These are phyloP conservation scores for Paraphysoderma sedebokerense DNA, from an alignment of 371 early-diverging fungal genomes.

Conservation along the genomic window DNA sequence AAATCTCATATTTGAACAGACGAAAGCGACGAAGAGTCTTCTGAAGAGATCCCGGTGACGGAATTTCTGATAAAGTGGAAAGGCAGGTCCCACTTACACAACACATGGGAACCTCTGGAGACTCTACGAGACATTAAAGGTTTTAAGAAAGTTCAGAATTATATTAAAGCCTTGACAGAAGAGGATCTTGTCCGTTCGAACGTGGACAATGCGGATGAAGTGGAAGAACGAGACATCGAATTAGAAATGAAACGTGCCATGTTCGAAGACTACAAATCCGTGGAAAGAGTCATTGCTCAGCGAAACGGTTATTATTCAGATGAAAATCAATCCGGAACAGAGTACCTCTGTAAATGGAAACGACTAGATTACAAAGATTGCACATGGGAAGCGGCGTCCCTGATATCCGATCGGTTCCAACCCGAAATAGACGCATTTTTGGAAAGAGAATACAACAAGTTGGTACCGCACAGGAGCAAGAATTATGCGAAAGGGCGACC, in stretches of 20 bases:
- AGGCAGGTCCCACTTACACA: conserved; percentile 71
- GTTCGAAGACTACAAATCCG: conserved; percentile 61
- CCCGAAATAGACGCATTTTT: conserved; percentile 68
- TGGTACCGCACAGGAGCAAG: conserved; percentile 51
- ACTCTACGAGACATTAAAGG: conserved; percentile 59
- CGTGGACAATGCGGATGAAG: conserved; percentile 37
- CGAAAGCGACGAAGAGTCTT: too few species aligned
- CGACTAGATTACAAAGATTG: conserved; percentile 69
- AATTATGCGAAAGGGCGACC: conserved; percentile 40
- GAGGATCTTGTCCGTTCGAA: conserved; percentile 28
- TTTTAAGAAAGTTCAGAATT: conserved; percentile 78
- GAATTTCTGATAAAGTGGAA: conserved; percentile 90
- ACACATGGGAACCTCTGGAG: conserved; percentile 70
- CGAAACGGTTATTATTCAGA: conserved; percentile 16
- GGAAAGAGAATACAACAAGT: conserved; percentile 49
- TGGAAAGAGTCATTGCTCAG: conserved; percentile 73
- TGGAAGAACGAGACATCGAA: conserved; percentile 70
- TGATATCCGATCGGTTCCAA: conserved; percentile 40
- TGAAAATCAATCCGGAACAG: conserved; percentile 19
- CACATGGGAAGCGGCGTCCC: conserved; percentile 72
- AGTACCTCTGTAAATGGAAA: conserved; percentile 88
- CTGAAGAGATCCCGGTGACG: too few species aligned
- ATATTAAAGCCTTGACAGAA: conserved; percentile 42
- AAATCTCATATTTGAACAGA: too few species aligned
- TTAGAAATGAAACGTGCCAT: conserved; percentile 61